These are phyloP conservation scores for Neonectria hederae DNA, from an alignment of 2,329 filamentous ascomycete genomes.

Conservation along the genomic window DNA sequence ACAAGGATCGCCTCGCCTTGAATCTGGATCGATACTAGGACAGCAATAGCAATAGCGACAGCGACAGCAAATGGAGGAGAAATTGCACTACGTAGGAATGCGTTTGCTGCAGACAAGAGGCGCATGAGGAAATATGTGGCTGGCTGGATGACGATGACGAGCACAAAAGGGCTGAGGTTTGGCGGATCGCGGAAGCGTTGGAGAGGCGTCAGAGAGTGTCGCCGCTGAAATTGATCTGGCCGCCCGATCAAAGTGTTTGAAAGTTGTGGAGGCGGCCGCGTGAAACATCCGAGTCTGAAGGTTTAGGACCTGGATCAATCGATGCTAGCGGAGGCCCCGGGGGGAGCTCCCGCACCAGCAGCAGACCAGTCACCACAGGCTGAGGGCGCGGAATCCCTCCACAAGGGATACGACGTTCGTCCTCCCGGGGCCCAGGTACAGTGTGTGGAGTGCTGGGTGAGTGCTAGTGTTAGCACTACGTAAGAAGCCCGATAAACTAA, in stretches of 20 bases:
- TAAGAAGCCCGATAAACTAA: conserved; percentile 13
- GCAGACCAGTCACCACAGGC: conserved; percentile 10
- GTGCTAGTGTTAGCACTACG: background rate
- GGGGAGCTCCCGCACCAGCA: conserved; percentile 30
- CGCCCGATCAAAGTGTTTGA: conserved; percentile 30
- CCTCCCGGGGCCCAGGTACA: conserved; percentile 13
- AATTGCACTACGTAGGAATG: conserved; percentile 1
- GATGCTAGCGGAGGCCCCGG: conserved; percentile 27
- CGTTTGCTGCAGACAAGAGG: conserved; percentile 10
- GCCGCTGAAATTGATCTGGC: conserved; percentile 10
- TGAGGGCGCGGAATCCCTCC: conserved; percentile 8
- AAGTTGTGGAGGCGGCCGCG: conserved; percentile 39
- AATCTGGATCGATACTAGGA: conserved; percentile 2
- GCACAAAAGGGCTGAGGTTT: conserved; percentile 3
- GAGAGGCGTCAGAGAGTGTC: conserved; percentile 4
- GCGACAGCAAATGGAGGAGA: background rate
- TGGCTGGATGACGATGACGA: background rate
- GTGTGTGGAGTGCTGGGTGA: conserved; percentile 5
- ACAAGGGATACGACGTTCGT: conserved; percentile 22
- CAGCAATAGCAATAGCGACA: background rate
- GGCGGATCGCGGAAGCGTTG: background rate
- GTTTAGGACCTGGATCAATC: conserved; percentile 31
- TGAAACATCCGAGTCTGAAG: conserved; percentile 38
- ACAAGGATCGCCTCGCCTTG: background rate
- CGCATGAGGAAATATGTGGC: conserved; percentile 13